Percentiles rank a stretch among this genome's conserved stretches.
These are phyloP conservation scores for Mycena belliarum DNA, from an alignment of 768 basidiomycete genomes.

Conservation along the genomic window DNA sequence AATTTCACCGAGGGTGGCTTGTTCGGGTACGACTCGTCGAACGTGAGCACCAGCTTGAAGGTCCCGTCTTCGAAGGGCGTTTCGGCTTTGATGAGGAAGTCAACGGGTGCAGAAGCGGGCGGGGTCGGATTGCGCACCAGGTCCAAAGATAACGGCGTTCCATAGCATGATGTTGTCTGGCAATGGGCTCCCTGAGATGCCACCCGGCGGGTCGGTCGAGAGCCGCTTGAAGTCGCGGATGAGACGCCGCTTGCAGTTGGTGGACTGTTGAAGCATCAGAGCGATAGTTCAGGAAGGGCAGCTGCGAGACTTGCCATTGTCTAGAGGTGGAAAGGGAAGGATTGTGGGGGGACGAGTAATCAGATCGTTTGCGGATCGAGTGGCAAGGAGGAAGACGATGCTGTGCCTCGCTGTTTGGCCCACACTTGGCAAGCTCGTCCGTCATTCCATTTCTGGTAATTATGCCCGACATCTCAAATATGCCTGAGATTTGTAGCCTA, in stretches of 20 bases:
- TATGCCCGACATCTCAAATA: neutral
- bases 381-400: neutral
- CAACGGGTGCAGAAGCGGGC: neutral
- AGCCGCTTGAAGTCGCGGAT: conserved; percentile 98
- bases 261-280: conserved; percentile 63
- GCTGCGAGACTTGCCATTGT: neutral
- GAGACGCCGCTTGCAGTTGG: conserved; percentile 90
- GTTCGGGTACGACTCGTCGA: conserved; percentile 98
- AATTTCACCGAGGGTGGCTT: conserved; percentile 98
- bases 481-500: too few species aligned
- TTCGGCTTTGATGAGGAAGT: conserved; percentile 63
- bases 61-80: conserved; percentile 99
- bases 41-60: conserved; percentile 92
- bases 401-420: conserved; percentile 5
- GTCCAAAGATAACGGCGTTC: conserved; percentile 99
- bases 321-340: neutral
- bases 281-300: too few species aligned
- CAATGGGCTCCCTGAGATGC: conserved; percentile 95
- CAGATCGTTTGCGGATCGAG: neutral
- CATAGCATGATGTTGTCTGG: conserved; percentile 99
- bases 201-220: conserved; percentile 91
- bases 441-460: neutral
- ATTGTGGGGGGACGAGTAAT: conserved; percentile 1
- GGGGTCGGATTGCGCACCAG: conserved; percentile 58
- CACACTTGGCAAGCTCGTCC: neutral